Evolutionary conservation across 163 green algal species (phyloP).

Genomic region (Chlamydomonas reinhardtii): DNA sequence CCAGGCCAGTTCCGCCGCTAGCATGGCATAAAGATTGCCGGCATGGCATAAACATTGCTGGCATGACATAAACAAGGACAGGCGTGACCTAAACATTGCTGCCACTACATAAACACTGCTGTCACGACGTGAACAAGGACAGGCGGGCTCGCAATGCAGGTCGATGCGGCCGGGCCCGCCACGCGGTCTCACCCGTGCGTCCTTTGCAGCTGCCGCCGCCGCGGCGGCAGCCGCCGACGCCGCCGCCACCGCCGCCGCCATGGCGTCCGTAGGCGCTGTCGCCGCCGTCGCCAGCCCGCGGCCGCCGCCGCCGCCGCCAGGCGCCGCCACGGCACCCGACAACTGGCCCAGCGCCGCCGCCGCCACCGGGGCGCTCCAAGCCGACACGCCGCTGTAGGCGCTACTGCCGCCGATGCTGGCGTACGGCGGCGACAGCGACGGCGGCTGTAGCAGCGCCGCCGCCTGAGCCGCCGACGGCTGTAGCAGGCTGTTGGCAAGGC

Average conservation of each 20-base stretch:
- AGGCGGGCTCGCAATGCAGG: too few relatives aligned
- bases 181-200: not conserved
- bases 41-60: too few relatives aligned
- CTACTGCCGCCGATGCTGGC: slow-evolving; percentile 3
- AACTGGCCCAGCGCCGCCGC: not conserved
- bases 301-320: not conserved
- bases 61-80: too few relatives aligned
- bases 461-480: not conserved
- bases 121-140: too few relatives aligned
- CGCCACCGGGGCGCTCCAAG: slow-evolving; percentile 31
- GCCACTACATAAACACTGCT: too few relatives aligned
- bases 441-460: not conserved
- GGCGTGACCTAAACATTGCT: too few relatives aligned
- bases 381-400: slow-evolving; percentile 16
- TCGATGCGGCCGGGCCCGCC: too few relatives aligned
- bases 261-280: not conserved
- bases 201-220: not conserved
- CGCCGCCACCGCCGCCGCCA: not conserved
- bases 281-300: not conserved
- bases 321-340: not conserved
- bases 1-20: too few relatives aligned
- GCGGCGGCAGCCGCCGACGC: too few relatives aligned
- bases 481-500: slow-evolving; percentile 25
- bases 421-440: not conserved
- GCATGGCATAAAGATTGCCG: too few relatives aligned